Percentiles rank a stretch among this genome's conserved stretches.
These are phyloP conservation scores for Coelastrella sp. DNA, from an alignment of 139 green algal species.

Conservation along the genomic window DNA sequence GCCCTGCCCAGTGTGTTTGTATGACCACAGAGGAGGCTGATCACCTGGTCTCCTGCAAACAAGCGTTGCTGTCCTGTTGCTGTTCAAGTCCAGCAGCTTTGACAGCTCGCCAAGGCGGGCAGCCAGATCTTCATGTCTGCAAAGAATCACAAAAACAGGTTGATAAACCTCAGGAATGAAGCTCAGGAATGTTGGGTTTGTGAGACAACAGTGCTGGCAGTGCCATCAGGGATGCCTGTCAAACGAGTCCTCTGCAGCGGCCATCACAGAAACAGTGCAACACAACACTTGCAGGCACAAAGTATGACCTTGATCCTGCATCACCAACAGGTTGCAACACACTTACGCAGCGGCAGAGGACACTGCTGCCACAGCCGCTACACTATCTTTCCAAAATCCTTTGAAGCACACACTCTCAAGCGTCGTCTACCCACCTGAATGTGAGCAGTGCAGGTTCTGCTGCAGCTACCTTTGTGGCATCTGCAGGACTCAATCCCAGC, in stretches of 20 bases:
- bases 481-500: background rate
- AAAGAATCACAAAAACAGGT: background rate
- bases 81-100: background rate
- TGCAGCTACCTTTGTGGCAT: conserved; percentile 13
- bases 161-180: no score
- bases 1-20: background rate
- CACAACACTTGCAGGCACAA: no score
- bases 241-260: no score
- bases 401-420: background rate
- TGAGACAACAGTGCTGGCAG: no score
- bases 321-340: no score
- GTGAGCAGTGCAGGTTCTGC: conserved; percentile 39
- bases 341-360: no score
- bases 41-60: conserved; percentile 35
- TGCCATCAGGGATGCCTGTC: no score
- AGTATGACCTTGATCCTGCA: no score
- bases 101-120: conserved; percentile 13
- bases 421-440: background rate
- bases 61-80: conserved; percentile 5
- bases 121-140: conserved; percentile 30
- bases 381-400: background rate
- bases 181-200: no score
- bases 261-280: no score
- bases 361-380: no score
- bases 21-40: background rate